Evolutionary conservation across 371 early-diverging fungal genomes (phyloP).

Genomic region (Funneliformis caledonium): DNA sequence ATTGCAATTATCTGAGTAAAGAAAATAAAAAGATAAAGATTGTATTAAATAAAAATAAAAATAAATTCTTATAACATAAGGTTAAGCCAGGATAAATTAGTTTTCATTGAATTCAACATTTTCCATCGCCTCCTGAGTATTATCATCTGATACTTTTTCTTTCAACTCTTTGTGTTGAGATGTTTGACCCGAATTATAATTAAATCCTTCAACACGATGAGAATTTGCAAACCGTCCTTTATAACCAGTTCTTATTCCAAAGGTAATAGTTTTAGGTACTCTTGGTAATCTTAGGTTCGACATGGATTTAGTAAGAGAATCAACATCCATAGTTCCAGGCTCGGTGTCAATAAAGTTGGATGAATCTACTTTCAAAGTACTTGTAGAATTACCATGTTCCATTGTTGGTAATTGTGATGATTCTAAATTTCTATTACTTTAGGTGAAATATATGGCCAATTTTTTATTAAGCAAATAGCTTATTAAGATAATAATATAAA

Average conservation of each 20-base stretch:
- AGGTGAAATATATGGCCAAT: neutral
- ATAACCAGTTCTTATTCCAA: neutral
- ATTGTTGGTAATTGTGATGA: neutral
- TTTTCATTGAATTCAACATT: neutral
- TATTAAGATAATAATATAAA: neutral
- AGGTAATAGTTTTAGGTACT: neutral
- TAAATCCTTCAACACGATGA: neutral
- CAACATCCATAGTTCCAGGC: neutral
- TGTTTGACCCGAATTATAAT: neutral
- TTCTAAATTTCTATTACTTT: neutral
- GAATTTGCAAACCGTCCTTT: neutral
- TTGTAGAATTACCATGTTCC: neutral
- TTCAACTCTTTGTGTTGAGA: neutral
- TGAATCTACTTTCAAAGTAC: neutral
- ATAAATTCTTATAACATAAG: too few relatives aligned
- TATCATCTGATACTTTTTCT: neutral
- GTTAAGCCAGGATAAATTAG: neutral
- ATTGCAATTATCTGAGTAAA: too few relatives aligned
- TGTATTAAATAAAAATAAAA: too few relatives aligned
- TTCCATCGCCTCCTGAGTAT: neutral
- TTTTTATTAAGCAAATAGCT: neutral
- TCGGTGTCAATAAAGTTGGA: neutral
- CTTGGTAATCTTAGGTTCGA: constrained; percentile 4
- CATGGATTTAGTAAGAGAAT: neutral
- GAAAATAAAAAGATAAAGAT: too few relatives aligned